Percentiles rank a stretch among this genome's conserved stretches.
These are phyloP conservation scores for Ceratocystis harringtonii DNA, from an alignment of 2,329 filamentous ascomycete species.

Conservation along the genomic window DNA sequence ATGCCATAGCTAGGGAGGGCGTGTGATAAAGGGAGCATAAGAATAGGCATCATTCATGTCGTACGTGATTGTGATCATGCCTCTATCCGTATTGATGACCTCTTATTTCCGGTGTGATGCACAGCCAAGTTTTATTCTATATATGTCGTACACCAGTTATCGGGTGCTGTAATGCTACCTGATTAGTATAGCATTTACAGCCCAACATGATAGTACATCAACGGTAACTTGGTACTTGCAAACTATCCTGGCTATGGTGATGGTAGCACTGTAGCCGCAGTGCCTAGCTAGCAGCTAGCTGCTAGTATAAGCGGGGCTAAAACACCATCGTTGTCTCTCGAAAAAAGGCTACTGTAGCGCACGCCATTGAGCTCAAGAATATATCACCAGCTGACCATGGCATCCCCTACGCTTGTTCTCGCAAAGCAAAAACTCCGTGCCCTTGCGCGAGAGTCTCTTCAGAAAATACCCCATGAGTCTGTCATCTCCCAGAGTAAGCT, in stretches of 20 bases:
- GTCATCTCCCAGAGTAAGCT: constrained; percentile 52
- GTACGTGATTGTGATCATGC: background rate
- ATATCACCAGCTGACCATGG: constrained; percentile 27
- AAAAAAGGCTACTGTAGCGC: too few species aligned
- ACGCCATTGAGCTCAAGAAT: background rate
- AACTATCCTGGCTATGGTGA: too few species aligned
- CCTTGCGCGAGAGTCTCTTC: constrained; percentile 52
- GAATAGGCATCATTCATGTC: background rate
- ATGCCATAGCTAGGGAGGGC: too few species aligned
- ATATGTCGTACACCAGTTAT: background rate
- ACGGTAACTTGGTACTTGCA: too few species aligned
- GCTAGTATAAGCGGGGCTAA: too few species aligned
- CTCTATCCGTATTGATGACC: background rate
- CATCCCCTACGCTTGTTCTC: constrained; percentile 36
- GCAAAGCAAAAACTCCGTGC: constrained; percentile 65
- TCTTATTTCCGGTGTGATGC: background rate
- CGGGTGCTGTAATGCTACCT: too few species aligned
- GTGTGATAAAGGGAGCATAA: background rate
- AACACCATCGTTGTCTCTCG: too few species aligned
- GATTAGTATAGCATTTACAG: too few species aligned
- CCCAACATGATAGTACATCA: too few species aligned
- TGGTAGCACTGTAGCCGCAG: too few species aligned
- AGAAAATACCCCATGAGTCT: constrained; percentile 44
- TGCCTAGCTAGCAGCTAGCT: too few species aligned
- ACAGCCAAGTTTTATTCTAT: background rate